Conservation (phyloP, 129 eudicot genomes). For the Flaveria robusta region DNA sequence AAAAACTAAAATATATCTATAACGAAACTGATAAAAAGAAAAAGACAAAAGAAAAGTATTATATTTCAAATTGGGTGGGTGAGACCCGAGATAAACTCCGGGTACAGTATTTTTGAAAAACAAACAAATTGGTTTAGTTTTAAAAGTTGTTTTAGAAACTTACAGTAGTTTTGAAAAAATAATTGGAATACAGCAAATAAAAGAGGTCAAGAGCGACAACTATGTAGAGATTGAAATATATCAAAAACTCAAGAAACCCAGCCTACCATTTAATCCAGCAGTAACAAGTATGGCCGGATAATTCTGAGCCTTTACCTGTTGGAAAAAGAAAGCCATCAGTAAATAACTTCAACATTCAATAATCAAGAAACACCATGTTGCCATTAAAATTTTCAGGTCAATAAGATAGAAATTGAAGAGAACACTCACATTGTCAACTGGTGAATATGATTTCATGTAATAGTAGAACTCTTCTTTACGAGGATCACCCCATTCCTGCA, state of each 20-base stretch:
- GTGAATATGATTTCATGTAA: slow-evolving; percentile 96
- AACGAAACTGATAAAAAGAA: neutral
- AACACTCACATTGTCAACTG: slow-evolving; percentile 86
- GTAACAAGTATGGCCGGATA: slow-evolving; percentile 88
- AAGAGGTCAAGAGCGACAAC: neutral
- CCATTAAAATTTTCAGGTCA: neutral
- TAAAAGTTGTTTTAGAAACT: neutral
- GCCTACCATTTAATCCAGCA: slow-evolving; percentile 87
- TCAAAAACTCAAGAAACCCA: neutral
- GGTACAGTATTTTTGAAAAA: no score
- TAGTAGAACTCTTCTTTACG: slow-evolving; percentile 78
- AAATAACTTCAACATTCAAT: slow-evolving; percentile 9
- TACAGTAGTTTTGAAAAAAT: neutral
- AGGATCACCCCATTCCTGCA: slow-evolving; percentile 99
- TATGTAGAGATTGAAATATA: neutral
- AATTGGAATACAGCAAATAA: neutral
- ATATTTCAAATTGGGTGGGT: neutral
- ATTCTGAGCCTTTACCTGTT: slow-evolving; percentile 67
- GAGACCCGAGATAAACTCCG: neutral
- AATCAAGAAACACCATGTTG: neutral
- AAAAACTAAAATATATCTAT: neutral
- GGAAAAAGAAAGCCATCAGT: slow-evolving; percentile 17
- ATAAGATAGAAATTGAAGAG: slow-evolving; percentile 18
- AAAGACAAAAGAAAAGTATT: neutral
- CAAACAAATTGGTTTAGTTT: neutral